Base-by-base conservation (phyloP, 106 monocot species). In the Apostasia ramifera region DNA sequence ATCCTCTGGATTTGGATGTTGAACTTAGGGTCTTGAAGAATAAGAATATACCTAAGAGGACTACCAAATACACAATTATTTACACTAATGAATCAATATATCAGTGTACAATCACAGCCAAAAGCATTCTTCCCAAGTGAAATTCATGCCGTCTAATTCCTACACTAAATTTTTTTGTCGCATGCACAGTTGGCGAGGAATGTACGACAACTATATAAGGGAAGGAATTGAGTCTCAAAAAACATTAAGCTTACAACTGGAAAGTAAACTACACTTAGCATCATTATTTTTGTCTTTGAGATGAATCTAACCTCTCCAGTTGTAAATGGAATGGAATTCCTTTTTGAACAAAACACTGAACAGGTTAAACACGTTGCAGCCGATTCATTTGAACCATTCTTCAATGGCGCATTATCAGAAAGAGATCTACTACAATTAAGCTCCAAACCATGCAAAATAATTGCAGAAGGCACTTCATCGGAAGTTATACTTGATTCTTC, bases 401-500 rank as follows among this genome's bases (percentile, higher is more conserved):
- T 57, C 0, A 26, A 57, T 66, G 37, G 54, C 8, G 57, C 69
- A 40, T 67, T 56, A 54, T 63, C 55, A 45, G 44, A 52, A 52
- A 47, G 2, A 66, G 50, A 47, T 12, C 49, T 12, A 14, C 50
- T 67, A 40, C 73, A 79, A 62, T 79, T 69, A 63, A 88, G 68
- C 1, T 89, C 92, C 8, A 46, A 38, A 12, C 86, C 89, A 83
- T 79, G 85, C 59, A 97, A 71, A 50, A 87, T 57, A 84, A 85
- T 69, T 40, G 91, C 69, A 68, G 53, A 65, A 54, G 80, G 47
- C 65, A 38, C 6, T 72, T 72, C 79, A 49, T 53, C 68, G 68
- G 70, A 52, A 49, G 48, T 55, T 39, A 51, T 55, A 69, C 56
- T 70, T 66, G 63, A 58, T 41, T 68, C 81, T 81, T 97, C 85